Conservation (phyloP, 805 yeast species). For the Starmerella kuoi region DNA sequence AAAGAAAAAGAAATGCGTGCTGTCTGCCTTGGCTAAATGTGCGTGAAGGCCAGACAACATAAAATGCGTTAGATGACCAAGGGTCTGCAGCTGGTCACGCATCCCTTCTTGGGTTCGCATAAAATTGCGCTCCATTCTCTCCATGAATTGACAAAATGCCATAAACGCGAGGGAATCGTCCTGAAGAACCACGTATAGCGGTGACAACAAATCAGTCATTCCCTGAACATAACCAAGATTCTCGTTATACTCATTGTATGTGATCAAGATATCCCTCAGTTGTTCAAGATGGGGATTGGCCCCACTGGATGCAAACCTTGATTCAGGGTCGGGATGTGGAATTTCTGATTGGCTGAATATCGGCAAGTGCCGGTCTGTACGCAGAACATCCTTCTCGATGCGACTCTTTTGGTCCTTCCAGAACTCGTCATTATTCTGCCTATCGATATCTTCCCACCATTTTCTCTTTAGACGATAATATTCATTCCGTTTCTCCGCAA, state of each 20-base stretch:
- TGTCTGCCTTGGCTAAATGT: constrained; percentile 77
- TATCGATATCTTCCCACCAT: constrained; percentile 56
- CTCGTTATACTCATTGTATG: constrained; percentile 72
- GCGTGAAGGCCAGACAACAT: constrained; percentile 76
- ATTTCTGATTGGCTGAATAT: constrained; percentile 43
- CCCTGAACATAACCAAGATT: constrained; percentile 95
- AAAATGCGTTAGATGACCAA: constrained; percentile 76
- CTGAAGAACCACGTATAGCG: constrained; percentile 48
- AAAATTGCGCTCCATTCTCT: constrained; percentile 88
- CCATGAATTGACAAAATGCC: constrained; percentile 82
- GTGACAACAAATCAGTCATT: constrained; percentile 87
- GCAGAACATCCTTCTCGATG: constrained; percentile 83
- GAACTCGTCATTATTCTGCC: constrained; percentile 46
- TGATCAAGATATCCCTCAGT: constrained; percentile 65
- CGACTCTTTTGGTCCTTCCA: constrained; percentile 85
- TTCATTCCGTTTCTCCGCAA: constrained; percentile 43
- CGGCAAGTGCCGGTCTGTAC: constrained; percentile 73
- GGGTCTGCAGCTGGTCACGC: constrained; percentile 70
- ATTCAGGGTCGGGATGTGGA: constrained; percentile 33
- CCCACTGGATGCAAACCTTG: constrained; percentile 47
- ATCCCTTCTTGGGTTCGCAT: constrained; percentile 87
- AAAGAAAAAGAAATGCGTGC: constrained; percentile 82
- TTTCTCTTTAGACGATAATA: constrained; percentile 51
- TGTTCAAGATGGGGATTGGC: constrained; percentile 68
- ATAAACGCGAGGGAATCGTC: constrained; percentile 79